Conservation (phyloP, 73 alveolate species). For the Paramecium pentaurelia region DNA sequence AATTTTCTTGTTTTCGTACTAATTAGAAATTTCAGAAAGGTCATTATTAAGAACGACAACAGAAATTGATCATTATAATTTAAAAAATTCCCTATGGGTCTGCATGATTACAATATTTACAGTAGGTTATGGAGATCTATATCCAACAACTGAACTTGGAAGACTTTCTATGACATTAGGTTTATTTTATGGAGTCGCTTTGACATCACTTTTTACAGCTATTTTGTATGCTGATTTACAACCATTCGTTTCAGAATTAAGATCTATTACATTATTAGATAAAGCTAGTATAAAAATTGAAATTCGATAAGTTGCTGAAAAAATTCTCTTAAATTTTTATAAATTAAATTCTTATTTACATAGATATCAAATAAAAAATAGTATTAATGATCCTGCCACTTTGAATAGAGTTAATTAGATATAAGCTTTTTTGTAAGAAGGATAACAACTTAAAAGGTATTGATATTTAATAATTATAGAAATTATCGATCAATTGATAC, state of each 20-base stretch:
- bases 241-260: background rate
- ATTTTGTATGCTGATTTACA: background rate
- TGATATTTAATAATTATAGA: background rate
- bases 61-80: background rate
- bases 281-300: background rate
- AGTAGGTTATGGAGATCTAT: conserved; percentile 46
- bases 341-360: background rate
- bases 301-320: background rate
- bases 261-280: background rate
- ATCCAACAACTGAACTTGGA: conserved; percentile 36
- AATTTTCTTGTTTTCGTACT: background rate
- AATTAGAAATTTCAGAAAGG: conserved; percentile 37
- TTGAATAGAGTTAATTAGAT: background rate
- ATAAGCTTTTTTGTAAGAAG: background rate
- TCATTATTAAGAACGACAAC: background rate
- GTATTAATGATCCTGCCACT: background rate
- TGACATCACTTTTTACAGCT: conserved; percentile 33
- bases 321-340: background rate
- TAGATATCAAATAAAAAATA: background rate
- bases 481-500: background rate
- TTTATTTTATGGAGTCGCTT: conserved; percentile 9
- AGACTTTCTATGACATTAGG: conserved; percentile 21
- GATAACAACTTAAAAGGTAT: background rate
- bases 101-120: conserved; percentile 12
- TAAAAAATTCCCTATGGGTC: background rate